These are phyloP conservation scores for Mallotus repandus DNA, from an alignment of 441 rosid genomes.

Conservation along the genomic window DNA sequence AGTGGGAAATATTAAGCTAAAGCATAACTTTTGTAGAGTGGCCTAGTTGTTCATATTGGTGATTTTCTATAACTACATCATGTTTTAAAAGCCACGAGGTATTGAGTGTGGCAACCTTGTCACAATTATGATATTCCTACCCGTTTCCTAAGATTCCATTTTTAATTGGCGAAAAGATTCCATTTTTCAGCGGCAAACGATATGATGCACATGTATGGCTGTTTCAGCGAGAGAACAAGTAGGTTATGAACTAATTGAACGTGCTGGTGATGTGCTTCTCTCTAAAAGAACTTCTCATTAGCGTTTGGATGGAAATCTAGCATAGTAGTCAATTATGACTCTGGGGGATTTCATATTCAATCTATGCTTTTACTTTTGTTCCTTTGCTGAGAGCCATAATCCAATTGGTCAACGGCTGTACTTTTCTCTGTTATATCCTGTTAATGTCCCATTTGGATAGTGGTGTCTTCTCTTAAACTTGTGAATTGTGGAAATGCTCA, in stretches of 20 bases:
- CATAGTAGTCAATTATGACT: too few relatives aligned
- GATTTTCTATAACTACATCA: too few relatives aligned
- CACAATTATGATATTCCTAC: neutral
- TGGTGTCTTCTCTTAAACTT: neutral
- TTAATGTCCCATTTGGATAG: neutral
- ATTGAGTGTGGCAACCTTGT: neutral
- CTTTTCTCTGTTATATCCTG: neutral
- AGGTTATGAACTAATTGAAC: neutral
- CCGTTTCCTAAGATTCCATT: neutral
- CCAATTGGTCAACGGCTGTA: too few relatives aligned
- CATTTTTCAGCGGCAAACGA: neutral
- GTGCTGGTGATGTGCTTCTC: neutral
- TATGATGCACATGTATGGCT: neutral
- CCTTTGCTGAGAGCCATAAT: too few relatives aligned
- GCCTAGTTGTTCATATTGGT: slow-evolving; percentile 1
- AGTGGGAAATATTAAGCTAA: too few relatives aligned
- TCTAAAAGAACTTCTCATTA: neutral
- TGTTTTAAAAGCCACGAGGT: too few relatives aligned
- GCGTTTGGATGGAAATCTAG: too few relatives aligned
- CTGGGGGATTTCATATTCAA: too few relatives aligned
- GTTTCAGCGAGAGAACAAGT: neutral
- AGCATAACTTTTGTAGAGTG: neutral
- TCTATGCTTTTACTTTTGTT: too few relatives aligned
- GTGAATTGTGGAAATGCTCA: neutral
- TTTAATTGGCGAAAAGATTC: neutral